Base-by-base conservation (phyloP, 1,284 basidiomycete species). In the Sporisorium graminicola region DNA sequence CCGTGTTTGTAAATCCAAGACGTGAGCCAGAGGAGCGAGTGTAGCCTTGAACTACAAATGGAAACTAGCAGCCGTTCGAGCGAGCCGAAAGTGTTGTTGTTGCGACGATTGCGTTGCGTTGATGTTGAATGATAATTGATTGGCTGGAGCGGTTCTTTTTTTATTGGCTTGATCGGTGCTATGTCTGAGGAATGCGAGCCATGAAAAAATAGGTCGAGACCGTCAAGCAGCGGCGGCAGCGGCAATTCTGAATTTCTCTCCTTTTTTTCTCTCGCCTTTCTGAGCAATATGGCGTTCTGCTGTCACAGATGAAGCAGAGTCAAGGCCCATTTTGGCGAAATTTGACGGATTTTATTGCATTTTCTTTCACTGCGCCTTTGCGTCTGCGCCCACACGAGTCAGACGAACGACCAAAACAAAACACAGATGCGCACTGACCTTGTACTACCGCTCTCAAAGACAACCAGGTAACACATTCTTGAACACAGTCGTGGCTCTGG, bases 71-170 rank as follows among this genome's bases (percentile, higher is more conserved):
- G 47, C 47, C 16, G 14, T 40, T 40, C 18, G 16, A 18, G 18
- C n/a, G 13, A 14, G 18, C 16, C 5, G 37, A 40, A 16, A 18
- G 47, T 13, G 26, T 49, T 49, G 27, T 9, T 46, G 27, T 49
- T 47, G 46, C 47, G 26, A 29, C 3, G 27, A 16, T 27, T 27
- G 46, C 24, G 12, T 47, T 29, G 27, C 12, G 26, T 58, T 58
- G 53, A 31, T 55, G 52, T n/a, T 35, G 53, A 29, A 47, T 9
- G 14, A 61, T 9, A 37, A 61, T 47, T 63, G 61, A 63, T 63
- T 63, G 61, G 61, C 54, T 53, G 42, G 27, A 4, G 46, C 13
- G 18, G n/a, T 18, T 18, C 24, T n/a, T 29, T 40, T 22, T 56
- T 57, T 55, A 55, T 50, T 40, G 24, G 51, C 43, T 29, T 54